Base-by-base conservation (phyloP, 2,329 filamentous ascomycete genomes). In the Talaromyces rugulosus region DNA sequence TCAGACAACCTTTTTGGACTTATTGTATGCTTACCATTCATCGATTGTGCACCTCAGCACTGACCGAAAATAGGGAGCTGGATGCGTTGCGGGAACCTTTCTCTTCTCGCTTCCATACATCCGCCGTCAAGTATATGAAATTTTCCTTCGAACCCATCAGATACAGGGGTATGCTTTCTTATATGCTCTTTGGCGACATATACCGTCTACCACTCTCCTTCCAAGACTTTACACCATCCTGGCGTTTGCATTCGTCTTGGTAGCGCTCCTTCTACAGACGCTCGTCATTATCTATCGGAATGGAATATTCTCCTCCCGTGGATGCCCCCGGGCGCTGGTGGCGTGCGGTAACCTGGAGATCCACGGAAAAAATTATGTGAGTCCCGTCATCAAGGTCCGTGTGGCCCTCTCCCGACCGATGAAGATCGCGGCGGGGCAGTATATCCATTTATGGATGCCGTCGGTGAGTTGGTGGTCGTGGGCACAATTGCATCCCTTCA, bases 391-490 rank as follows among this genome's bases (percentile, higher is more conserved):
- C 18, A 53, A 28, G 30, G 65, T 63, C n/a, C 60, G 62, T 33
- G 28, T 72, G 23, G 23, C 66, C 23, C 64, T 71, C 40, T 62
- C 66, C 59, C 61, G 65, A 57, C 61, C 66, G 27, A n/a, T 72
- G 28, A 63, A 66, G 40, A 58, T 73, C 5, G 51, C 67, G n/a
- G 63, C 69, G 23, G 68, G 69, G 8, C 65, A 72, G 56, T 71
- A 71, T 63, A 67, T 72, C 47, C 70, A 70, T 61, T 59, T 72
- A 31, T 72, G 67, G 66, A 69, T 73, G 57, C 67, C 62, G 16
- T 67, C 65, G 14, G 63, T 71, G 12, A 66, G 66, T 62, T 62
- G 66, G 57, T 64, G 42, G 53, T 70, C 64, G 31, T 72, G 66
- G 63, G 63, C 64, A 36, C 67, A 72, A 61, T 69, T 56, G 33